These are phyloP conservation scores for Pyrenochaeta sp. DNA, from an alignment of 2,329 filamentous ascomycete genomes.

Conservation along the genomic window DNA sequence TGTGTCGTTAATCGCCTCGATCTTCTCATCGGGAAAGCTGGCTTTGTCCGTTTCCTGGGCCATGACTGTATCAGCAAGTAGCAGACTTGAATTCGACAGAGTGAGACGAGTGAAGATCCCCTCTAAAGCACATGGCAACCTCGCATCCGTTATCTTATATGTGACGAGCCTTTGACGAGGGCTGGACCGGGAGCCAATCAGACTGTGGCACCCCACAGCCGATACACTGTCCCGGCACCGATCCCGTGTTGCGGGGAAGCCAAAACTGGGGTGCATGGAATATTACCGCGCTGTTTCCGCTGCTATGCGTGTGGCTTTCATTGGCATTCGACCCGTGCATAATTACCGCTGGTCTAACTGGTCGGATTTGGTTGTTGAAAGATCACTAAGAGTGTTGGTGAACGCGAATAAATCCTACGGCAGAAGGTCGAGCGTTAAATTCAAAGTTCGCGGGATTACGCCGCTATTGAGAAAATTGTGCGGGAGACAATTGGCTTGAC, in stretches of 20 bases:
- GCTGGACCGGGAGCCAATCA: constrained; percentile 4
- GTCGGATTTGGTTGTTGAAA: too few relatives aligned
- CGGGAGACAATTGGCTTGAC: too few relatives aligned
- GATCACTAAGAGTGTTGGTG: too few relatives aligned
- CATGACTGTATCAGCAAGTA: constrained; percentile 13
- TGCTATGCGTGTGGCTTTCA: neutral
- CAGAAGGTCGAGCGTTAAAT: too few relatives aligned
- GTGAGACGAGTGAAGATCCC: neutral
- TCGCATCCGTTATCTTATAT: constrained; percentile 2
- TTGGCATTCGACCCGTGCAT: neutral
- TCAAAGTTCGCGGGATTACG: too few relatives aligned
- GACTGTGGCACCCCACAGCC: neutral
- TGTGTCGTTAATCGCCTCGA: constrained; percentile 35
- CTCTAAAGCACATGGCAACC: constrained; percentile 1
- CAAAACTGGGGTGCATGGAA: constrained; percentile 7
- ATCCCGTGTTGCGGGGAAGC: constrained; percentile 9
- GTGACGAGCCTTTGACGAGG: neutral
- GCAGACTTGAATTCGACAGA: neutral
- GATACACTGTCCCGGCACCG: neutral
- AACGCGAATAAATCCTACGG: too few relatives aligned
- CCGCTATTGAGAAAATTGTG: too few relatives aligned
- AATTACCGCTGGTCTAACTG: too few relatives aligned
- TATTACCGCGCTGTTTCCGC: constrained; percentile 7
- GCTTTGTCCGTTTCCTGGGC: constrained; percentile 11
- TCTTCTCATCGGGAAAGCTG: constrained; percentile 23